Evolutionary conservation across 164 flowering plant genomes (phyloP), one percentile per base, ranked within the genome.

Genomic region (Hamamelis virginiana): DNA sequence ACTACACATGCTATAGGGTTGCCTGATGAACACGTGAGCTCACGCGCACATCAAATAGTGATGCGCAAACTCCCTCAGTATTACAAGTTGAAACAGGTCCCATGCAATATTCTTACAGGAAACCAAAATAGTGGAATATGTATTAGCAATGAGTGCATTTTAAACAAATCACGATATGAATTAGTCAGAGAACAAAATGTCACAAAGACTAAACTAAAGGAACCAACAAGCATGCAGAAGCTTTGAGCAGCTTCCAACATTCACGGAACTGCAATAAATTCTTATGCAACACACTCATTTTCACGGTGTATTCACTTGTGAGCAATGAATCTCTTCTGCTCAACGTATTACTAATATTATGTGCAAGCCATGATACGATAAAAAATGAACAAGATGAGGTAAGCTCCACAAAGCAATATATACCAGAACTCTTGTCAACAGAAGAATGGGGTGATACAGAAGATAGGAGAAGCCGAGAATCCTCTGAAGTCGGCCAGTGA

Each of bases 401-500:
- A 70, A 22, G 33, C 28, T 65, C 64, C 21, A 58, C 38, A 10
- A 38, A 56, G 56, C 38, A 65, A 1, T 65, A 64, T n/a, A 56
- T 83, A 89, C 94, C 92, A 70, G 76, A 76, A 69, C 44, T 68
- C 61, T 75, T 62, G 46, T 47, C 71, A 56, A 52, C 4, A 9
- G 82, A 69, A 61, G 78, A 74, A 61, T 72, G 59, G 47, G 95
- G 91, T 59, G 97, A 84, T n/a, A 91, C 96, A 72, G 99, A 96
- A 62, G 97, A 89, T 4, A 96, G 79, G 70, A 96, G 66, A 74
- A 96, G 76, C 55, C 86, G 86, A 70, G 85, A 43, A 64, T 93
- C 97, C 71, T 80, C 80, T 56, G 13, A 38, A 72, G 82, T 85
- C 27, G 99, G 97, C 99, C 98, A 93, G 72, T 96, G 99, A 75